Evolutionary conservation across 331 rosid species (phyloP).

Genomic region (Malus hybrid): DNA sequence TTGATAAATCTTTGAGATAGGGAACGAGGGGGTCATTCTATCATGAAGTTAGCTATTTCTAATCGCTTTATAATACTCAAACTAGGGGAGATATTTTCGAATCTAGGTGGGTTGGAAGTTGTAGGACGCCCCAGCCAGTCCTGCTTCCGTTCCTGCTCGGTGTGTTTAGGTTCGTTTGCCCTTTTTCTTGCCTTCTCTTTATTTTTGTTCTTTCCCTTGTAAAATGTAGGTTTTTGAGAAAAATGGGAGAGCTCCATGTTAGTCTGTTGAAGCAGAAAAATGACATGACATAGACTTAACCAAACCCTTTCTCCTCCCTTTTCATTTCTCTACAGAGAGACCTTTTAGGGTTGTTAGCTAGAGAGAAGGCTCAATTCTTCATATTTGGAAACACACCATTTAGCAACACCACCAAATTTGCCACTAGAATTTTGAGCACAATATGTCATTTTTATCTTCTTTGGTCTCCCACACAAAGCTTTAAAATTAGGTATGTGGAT

Average conservation of each 20-base stretch:
- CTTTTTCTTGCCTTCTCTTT: background rate
- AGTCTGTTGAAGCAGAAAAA: background rate
- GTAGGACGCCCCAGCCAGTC: too few species aligned
- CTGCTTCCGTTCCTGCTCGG: too few species aligned
- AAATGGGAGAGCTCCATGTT: background rate
- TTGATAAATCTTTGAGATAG: too few species aligned
- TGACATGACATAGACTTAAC: background rate
- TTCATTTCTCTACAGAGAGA: background rate
- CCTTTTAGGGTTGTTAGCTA: background rate
- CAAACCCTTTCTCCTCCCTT: background rate
- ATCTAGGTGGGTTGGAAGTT: too few species aligned
- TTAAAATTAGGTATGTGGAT: slow-evolving; percentile 36
- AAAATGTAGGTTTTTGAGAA: background rate
- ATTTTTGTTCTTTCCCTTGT: background rate
- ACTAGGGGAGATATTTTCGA: too few species aligned
- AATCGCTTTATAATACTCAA: too few species aligned
- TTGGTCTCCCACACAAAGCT: background rate
- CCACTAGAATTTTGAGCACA: background rate
- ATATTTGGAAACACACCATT: background rate
- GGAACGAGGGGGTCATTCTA: too few species aligned
- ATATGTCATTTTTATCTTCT: too few species aligned
- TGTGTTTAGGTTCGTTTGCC: too few species aligned
- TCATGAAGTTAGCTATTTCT: too few species aligned
- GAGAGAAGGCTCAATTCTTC: background rate
- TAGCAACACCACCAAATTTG: background rate